A percentile compares a stretch with the other conserved stretches of the same genome.
Conservation (phyloP, 352 stramenopile species). For the Globisporangium nunn region DNA sequence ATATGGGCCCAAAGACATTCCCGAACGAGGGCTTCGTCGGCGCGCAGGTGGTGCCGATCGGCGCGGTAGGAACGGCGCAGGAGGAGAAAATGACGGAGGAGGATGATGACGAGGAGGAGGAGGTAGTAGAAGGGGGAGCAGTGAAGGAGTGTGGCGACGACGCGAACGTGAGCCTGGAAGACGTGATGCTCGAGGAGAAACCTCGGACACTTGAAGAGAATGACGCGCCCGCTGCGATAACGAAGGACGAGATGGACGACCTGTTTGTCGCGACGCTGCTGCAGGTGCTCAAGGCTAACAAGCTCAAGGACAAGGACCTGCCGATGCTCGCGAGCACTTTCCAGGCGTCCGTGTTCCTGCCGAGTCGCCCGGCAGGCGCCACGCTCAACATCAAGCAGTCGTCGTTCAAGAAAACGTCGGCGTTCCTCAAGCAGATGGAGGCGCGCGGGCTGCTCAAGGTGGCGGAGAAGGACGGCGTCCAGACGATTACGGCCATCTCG, state of each 20-base stretch:
- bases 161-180: constrained; percentile 3
- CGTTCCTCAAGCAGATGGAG: constrained; percentile 65
- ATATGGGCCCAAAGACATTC: constrained; percentile 56
- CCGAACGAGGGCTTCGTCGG: constrained; percentile 61
- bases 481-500: constrained; percentile 63
- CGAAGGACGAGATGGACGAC: constrained; percentile 69
- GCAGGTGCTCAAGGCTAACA: constrained; percentile 44
- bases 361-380: constrained; percentile 39
- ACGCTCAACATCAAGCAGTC: constrained; percentile 71
- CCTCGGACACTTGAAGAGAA: constrained; percentile 1
- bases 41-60: constrained; percentile 27
- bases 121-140: neutral
- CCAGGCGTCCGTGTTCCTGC: constrained; percentile 58
- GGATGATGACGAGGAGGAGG: constrained; percentile 8
- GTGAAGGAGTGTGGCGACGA: neutral
- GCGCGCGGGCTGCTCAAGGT: constrained; percentile 42
- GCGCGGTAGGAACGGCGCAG: constrained; percentile 5
- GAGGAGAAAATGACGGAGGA: constrained; percentile 6
- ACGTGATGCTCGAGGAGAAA: constrained; percentile 41
- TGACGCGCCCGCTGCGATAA: constrained; percentile 16
- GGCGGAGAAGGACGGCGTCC: constrained; percentile 66
- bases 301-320: constrained; percentile 66
- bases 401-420: constrained; percentile 79
- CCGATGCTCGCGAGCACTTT: constrained; percentile 79
- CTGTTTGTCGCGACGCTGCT: constrained; percentile 55